Evolutionary conservation across 805 yeast species (phyloP).

Genomic region (Candida succiphila): DNA sequence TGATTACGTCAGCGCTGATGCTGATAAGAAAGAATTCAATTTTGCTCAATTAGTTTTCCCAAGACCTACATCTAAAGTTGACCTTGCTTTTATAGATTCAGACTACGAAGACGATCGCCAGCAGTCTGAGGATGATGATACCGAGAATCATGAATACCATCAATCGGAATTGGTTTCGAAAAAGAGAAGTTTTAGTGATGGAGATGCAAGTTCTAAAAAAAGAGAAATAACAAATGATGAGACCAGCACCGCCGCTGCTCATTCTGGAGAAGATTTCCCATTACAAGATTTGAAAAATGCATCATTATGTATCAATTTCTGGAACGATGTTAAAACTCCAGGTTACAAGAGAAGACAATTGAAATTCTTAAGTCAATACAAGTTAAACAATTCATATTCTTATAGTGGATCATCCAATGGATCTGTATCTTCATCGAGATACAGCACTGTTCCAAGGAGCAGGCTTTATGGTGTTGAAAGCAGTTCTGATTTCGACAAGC

Average conservation of each 20-base stretch:
- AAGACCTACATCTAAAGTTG: constrained; percentile 9
- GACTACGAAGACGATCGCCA: not conserved
- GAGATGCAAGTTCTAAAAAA: not conserved
- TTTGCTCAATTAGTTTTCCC: constrained; percentile 18
- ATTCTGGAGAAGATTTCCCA: constrained; percentile 26
- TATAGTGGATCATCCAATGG: not conserved
- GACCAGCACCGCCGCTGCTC: not conserved
- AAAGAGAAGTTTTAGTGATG: constrained; percentile 1
- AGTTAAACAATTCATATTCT: constrained; percentile 10
- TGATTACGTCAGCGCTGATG: constrained; percentile 5
- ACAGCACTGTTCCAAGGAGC: too few relatives aligned
- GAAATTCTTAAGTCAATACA: constrained; percentile 44
- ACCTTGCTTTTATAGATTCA: constrained; percentile 3
- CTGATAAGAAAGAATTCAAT: constrained; percentile 17
- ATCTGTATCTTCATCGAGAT: constrained; percentile 2
- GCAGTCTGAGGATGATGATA: too few relatives aligned
- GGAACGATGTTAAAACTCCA: constrained; percentile 30
- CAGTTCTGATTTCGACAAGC: constrained; percentile 12
- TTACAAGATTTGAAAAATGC: constrained; percentile 32
- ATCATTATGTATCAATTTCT: constrained; percentile 42
- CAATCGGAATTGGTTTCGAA: too few relatives aligned
- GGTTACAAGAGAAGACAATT: constrained; percentile 40
- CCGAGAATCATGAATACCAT: too few relatives aligned
- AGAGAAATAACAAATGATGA: not conserved
- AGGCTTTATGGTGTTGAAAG: not conserved